Evolutionary conservation across 2,329 filamentous ascomycete genomes (phyloP).

Genomic region (Fusarium newnesense): DNA sequence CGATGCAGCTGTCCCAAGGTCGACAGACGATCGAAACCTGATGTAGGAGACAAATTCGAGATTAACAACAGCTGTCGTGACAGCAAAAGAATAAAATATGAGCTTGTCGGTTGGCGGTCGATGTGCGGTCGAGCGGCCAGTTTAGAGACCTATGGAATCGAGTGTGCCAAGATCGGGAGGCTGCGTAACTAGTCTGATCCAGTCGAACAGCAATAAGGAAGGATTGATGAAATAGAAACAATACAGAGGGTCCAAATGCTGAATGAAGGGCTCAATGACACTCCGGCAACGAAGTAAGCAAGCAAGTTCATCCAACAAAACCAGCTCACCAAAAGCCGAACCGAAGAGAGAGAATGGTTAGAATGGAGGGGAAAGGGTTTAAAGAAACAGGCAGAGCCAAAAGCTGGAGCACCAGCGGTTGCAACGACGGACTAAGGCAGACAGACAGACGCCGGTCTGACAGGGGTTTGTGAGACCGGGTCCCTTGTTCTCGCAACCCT

Average conservation of each 20-base stretch:
- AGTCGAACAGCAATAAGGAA: slow-evolving; percentile 3
- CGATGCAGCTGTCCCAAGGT: slow-evolving; percentile 20
- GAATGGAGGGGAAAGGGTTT: slow-evolving; percentile 48
- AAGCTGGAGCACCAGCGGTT: slow-evolving; percentile 42
- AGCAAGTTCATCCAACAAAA: slow-evolving; percentile 19
- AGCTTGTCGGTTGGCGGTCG: slow-evolving; percentile 21
- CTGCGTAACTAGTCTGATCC: slow-evolving; percentile 21
- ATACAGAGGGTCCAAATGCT: slow-evolving; percentile 4
- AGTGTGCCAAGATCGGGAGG: slow-evolving; percentile 22
- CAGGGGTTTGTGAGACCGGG: slow-evolving; percentile 39
- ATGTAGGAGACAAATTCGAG: not conserved
- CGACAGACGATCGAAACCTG: slow-evolving; percentile 4
- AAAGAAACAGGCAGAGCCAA: slow-evolving; percentile 44
- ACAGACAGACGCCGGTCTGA: slow-evolving; percentile 38
- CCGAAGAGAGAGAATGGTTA: slow-evolving; percentile 29
- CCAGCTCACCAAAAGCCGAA: slow-evolving; percentile 36
- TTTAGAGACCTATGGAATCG: slow-evolving; percentile 27
- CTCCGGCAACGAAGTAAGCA: slow-evolving; percentile 25
- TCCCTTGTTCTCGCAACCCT: slow-evolving; percentile 37
- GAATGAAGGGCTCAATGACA: slow-evolving; percentile 18
- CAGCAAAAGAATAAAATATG: slow-evolving; percentile 4
- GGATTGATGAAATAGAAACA: slow-evolving; percentile 3
- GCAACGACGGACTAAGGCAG: slow-evolving; percentile 42
- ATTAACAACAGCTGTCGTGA: slow-evolving; percentile 16
- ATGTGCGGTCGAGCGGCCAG: slow-evolving; percentile 32